phyloP scores from a whole-genome alignment of 1,139 yeast species.

The Debaryomyces udenii region DNA sequence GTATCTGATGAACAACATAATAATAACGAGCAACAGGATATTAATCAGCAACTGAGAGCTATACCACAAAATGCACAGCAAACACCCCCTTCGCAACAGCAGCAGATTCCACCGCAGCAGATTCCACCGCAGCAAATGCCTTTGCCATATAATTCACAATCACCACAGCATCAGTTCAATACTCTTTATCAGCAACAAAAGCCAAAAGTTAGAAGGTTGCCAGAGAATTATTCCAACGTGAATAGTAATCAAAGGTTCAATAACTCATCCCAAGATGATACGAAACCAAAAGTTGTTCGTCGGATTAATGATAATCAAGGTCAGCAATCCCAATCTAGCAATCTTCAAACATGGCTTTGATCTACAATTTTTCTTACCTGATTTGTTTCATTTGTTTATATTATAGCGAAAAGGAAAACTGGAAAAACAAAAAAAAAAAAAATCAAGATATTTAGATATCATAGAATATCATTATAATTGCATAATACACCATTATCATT shows the following conservation, averaged over 20 bases:
- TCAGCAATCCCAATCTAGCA: conserved; percentile 9
- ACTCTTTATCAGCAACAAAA: conserved; percentile 12
- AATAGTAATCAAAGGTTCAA: conserved; percentile 14
- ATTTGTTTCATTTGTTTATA: conserved; percentile 3
- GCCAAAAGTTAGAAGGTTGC: conserved; percentile 14
- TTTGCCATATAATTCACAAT: conserved; percentile 14
- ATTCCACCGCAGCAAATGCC: conserved; percentile 17
- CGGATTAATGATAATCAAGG: conserved; percentile 10
- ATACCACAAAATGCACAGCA: conserved; percentile 19
- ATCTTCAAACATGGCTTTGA: conserved; percentile 17
- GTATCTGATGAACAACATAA: conserved; percentile 33
- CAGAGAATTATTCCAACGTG: conserved; percentile 11
- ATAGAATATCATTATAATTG: conserved; percentile 9
- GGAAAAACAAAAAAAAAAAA: conserved; percentile 6
- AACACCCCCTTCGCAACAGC: conserved; percentile 21
- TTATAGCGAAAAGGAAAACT: conserved; percentile 3
- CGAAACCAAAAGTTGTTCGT: conserved; percentile 14
- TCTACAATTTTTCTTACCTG: conserved; percentile 5
- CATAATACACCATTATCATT: conserved; percentile 5
- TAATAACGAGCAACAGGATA: conserved; percentile 15
- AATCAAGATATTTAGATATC: conserved; percentile 4
- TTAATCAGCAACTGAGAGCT: conserved; percentile 15
- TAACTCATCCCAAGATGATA: conserved; percentile 13
- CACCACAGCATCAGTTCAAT: conserved; percentile 11
- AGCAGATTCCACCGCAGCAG: conserved; percentile 22